A percentile compares a stretch with the other conserved stretches of the same genome.
These are phyloP conservation scores for Penicillium sp. DNA, from an alignment of 2,329 filamentous ascomycete species.

Conservation along the genomic window DNA sequence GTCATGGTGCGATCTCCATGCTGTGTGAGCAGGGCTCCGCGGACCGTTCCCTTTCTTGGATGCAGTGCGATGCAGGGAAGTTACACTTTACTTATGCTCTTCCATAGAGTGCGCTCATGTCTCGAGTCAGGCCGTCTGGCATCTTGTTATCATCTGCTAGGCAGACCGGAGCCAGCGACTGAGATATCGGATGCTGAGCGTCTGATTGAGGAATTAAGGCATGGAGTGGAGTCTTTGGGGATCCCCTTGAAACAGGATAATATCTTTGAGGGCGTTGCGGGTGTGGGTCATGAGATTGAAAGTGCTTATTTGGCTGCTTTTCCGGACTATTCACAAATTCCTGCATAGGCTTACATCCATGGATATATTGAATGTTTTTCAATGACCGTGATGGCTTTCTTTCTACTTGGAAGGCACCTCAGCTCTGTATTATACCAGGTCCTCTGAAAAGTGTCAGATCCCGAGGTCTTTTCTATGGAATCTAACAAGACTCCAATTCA, in stretches of 20 bases:
- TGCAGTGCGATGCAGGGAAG: constrained; percentile 26
- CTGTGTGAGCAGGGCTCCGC: constrained; percentile 4
- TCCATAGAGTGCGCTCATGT: constrained; percentile 21
- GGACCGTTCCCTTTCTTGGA: constrained; percentile 22
- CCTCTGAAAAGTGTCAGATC: background rate
- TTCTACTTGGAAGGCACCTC: background rate
- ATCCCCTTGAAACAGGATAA: constrained; percentile 17
- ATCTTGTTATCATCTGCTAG: constrained; percentile 23
- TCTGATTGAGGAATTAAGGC: constrained; percentile 23
- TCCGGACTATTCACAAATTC: constrained; percentile 1
- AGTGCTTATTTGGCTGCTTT: constrained; percentile 20
- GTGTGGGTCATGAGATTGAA: constrained; percentile 26
- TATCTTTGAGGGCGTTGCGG: constrained; percentile 24
- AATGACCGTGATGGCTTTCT: background rate
- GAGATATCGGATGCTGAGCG: constrained; percentile 26
- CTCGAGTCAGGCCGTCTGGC: constrained; percentile 14
- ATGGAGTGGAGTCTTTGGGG: constrained; percentile 18
- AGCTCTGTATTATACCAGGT: background rate
- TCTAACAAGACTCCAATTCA: background rate
- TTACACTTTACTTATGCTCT: constrained; percentile 25
- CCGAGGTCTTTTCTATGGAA: background rate
- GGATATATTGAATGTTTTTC: background rate
- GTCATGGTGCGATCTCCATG: background rate
- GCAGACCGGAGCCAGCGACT: constrained; percentile 16
- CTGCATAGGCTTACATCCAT: background rate